Evolutionary conservation across 306 rosid genomes (phyloP), one percentile per base, ranked within the genome.

Genomic region (Styphnolobium japonicum): DNA sequence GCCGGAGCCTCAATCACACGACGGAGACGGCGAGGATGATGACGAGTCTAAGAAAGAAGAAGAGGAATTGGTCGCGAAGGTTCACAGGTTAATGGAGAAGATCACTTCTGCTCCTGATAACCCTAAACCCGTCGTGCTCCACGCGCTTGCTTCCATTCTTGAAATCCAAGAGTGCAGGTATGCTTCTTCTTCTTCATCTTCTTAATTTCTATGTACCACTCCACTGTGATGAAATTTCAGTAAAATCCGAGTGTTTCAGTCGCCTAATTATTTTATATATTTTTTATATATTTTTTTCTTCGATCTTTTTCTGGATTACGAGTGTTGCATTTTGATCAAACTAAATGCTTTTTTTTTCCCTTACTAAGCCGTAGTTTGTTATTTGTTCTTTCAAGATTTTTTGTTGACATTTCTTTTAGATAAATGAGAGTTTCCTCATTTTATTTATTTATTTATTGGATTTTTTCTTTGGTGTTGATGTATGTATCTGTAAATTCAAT

Each of bases 111-210:
- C 94, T 31, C 88, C 93, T 56, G 96, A 93, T 43, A 93, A 88
- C 86, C 98, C 99, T 80, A 91, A 84, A 45, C 84, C 93, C 27
- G 81, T 25, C 90, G n/a, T 85, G 10, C 93, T 96, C 2, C 99
- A 96, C 33, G 94, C 99, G 10, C 91, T 96, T 16, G 97, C 98
- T 0, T 85, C 99, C 6, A 86, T 96, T 66, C 91, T 96, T 9
- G 97, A 96, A 85, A 84, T 85, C 0, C 94, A 93, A 52, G 99
- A 96, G 79, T 80, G 86, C 0, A 86, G 90, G 99, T 96, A 78
- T 51, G 64, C 63, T 14, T 8, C 2, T 37, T 42, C 18, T n/a
- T 7, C 10, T 64, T 27, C 15, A n/a, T 27, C 52, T 2, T 14
- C 23, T 57, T n/a, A n/a, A n/a, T n/a, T n/a, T n/a, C n/a, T n/a